Evolutionary conservation across 2,329 filamentous ascomycete genomes (phyloP).

Genomic region (Aspergillus niger): DNA sequence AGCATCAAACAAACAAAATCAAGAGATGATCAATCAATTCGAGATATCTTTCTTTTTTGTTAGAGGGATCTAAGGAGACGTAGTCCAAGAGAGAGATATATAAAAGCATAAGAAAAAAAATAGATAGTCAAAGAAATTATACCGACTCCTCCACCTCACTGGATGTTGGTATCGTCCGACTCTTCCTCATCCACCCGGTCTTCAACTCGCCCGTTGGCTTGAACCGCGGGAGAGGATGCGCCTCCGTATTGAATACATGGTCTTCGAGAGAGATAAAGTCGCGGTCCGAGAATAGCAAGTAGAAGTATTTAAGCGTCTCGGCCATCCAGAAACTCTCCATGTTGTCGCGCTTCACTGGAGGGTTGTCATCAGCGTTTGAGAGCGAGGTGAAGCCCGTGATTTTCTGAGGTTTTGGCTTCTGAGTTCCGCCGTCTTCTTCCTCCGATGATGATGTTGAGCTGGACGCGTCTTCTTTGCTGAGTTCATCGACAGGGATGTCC

Average conservation of each 20-base stretch:
- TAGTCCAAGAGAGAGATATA: background rate
- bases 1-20: background rate
- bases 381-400: conserved; percentile 75
- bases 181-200: conserved; percentile 43
- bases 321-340: conserved; percentile 99
- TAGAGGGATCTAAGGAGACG: background rate
- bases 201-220: conserved; percentile 61
- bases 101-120: background rate
- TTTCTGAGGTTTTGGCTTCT: conserved; percentile 11
- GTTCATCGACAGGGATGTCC: conserved; percentile 33
- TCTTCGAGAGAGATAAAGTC: conserved; percentile 82
- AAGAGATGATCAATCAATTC: background rate
- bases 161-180: background rate
- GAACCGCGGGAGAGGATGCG: conserved; percentile 85
- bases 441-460: background rate
- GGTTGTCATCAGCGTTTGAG: conserved; percentile 70
- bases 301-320: conserved; percentile 97
- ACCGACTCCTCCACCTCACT: background rate
- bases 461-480: conserved; percentile 15
- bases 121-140: background rate
- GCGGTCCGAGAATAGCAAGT: conserved; percentile 83
- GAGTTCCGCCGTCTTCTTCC: background rate
- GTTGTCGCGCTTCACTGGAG: conserved; percentile 74
- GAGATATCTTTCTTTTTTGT: background rate
- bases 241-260: conserved; percentile 94